These are phyloP conservation scores for Geotrichum australiense DNA, from an alignment of 1,139 yeast genomes.

Conservation along the genomic window DNA sequence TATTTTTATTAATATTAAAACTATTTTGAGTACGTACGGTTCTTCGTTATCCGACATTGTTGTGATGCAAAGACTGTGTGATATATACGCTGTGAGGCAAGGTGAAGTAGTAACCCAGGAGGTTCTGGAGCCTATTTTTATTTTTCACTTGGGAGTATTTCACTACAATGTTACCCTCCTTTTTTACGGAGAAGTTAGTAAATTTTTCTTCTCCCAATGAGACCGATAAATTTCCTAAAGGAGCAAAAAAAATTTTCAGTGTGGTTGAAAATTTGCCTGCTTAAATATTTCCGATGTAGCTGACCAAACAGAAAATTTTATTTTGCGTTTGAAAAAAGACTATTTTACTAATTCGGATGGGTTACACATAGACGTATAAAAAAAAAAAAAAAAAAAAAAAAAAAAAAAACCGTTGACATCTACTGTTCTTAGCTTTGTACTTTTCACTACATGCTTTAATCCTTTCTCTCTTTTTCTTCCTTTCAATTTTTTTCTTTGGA, in stretches of 20 bases:
- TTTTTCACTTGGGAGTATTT: background rate
- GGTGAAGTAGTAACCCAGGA: too few species aligned
- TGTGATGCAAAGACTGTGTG: too few species aligned
- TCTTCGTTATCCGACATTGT: slow-evolving; percentile 15
- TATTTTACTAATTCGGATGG: too few species aligned
- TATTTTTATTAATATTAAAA: background rate
- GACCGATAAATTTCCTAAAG: slow-evolving; percentile 1
- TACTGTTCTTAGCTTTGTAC: background rate
- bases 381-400: background rate
- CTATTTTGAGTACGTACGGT: slow-evolving; percentile 10
- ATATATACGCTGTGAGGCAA: too few species aligned
- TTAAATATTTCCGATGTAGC: too few species aligned
- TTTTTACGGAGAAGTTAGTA: background rate
- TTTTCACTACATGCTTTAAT: background rate
- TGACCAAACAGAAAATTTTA: too few species aligned
- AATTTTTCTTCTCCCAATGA: background rate
- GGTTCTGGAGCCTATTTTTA: too few species aligned
- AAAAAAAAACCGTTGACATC: background rate
- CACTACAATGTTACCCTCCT: background rate
- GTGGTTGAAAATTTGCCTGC: background rate
- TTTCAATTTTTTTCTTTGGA: background rate
- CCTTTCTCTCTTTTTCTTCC: background rate
- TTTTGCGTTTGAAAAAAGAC: too few species aligned
- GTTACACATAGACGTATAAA: too few species aligned
- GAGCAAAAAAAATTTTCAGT: too few species aligned